phyloP scores from a whole-genome alignment of 148 eudicot species.

The Heliamphora exappendiculata region DNA sequence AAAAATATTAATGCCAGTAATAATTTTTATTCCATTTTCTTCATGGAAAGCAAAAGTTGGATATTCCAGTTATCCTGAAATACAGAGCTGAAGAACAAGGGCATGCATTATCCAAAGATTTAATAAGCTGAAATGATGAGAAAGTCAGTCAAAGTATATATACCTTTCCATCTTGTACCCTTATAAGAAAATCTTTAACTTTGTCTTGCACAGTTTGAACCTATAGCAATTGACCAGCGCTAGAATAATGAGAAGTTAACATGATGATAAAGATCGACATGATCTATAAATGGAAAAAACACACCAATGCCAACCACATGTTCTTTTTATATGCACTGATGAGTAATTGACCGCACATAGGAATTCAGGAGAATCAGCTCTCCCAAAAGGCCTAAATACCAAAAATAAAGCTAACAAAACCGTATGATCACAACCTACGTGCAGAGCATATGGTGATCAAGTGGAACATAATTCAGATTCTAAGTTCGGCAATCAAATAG shows the following conservation, averaged over 20 bases:
- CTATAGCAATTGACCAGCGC: constrained; percentile 30
- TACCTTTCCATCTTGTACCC: constrained; percentile 65
- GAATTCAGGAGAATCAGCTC: not conserved
- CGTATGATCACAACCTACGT: not conserved
- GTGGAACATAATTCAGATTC: not conserved
- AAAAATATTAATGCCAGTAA: not conserved
- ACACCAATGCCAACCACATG: not conserved
- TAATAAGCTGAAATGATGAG: constrained; percentile 1
- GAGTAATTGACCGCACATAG: not conserved
- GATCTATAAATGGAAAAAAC: not conserved
- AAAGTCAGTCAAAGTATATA: not conserved
- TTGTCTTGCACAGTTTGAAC: constrained; percentile 46
- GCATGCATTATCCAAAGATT: not conserved
- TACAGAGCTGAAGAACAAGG: not conserved
- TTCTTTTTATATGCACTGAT: not conserved
- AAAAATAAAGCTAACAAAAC: not conserved
- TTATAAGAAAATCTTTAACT: constrained; percentile 53
- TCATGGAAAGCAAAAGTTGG: not conserved
- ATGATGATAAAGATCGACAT: not conserved
- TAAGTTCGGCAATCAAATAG: not conserved
- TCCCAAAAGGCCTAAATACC: not conserved
- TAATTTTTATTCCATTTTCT: not conserved
- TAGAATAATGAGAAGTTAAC: not conserved
- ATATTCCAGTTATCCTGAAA: not conserved
- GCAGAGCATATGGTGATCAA: not conserved